Base-by-base conservation (phyloP, 2,329 filamentous ascomycete species). In the Clarireedia monteithiana region DNA sequence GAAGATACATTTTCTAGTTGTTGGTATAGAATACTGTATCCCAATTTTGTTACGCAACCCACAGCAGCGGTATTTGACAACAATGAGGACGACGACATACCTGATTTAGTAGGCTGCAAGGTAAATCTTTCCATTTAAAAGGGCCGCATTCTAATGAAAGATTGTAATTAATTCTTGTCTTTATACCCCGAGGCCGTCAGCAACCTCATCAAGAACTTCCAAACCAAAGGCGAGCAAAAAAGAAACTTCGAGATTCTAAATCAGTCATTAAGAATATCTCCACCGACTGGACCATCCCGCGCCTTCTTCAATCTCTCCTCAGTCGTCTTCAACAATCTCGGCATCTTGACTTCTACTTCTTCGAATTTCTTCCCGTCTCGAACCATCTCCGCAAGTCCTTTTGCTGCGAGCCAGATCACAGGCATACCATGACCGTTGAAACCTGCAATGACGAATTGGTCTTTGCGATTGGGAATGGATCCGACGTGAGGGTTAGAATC, bases 351-450 rank as follows among this genome's bases (percentile, higher is more conserved):
- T 2, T 20, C 5, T 6, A 42, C 48, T 17, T 69, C 59, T 42
- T 68, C 66, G 51, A 73, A 75, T 0, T 59, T 48, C 1, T 40
- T 39, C 2, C 60, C 67, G 1, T 66, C 59, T 6, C 39, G 23
- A 14, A 75, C 58, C 73, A 79, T 77, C 36, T 65, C 60, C 0
- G 69, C 72, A 14, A 78, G 52, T 6, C 69, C 74, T 58, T 73
- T 72, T 9, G 69, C 71, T 4, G 69, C 63, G 0, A 75, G 65
- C 20, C 73, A 74, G 14, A 57, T 57, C 10, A 53, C 49, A 15
- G 55, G 50, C 55, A 57, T 57, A n/a, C 55, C 55, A 26, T 53
- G 50, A 12, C 55, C 55, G 10, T 57, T 57, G 15, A 57, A 57
- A 4, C 55, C 55, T 4, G 50, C 55, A 44, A 57, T 6, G 12